Conservation (phyloP, 768 basidiomycete genomes). For the Kwoniella newhampshirensis region DNA sequence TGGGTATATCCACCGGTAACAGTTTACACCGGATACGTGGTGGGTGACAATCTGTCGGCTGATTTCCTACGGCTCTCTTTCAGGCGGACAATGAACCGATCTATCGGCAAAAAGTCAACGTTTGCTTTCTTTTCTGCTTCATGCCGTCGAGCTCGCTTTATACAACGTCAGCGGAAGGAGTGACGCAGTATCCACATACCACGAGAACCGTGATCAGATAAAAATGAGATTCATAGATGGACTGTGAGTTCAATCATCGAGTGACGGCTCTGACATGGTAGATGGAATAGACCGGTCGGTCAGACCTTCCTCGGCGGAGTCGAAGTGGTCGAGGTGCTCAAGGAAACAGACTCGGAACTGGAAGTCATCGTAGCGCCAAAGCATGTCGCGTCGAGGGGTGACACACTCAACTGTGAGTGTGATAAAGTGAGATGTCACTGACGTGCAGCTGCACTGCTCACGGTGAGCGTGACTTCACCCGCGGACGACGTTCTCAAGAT, state of each 20-base stretch:
- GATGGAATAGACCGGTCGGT: conserved; percentile 55
- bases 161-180: too few relatives aligned
- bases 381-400: conserved; percentile 43
- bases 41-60: too few relatives aligned
- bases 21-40: too few relatives aligned
- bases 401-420: conserved; percentile 54
- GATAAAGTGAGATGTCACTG: background rate
- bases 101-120: too few relatives aligned
- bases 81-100: too few relatives aligned
- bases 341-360: conserved; percentile 57
- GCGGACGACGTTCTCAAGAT: conserved; percentile 51
- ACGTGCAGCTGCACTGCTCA: conserved; percentile 56
- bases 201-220: too few relatives aligned
- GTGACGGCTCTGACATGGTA: background rate
- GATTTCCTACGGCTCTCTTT: too few relatives aligned
- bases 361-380: conserved; percentile 61
- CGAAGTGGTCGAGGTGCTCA: conserved; percentile 60
- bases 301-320: conserved; percentile 65
- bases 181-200: too few relatives aligned
- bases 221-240: conserved; percentile 73
- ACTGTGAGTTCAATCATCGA: conserved; percentile 63
- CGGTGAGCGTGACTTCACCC: conserved; percentile 53
- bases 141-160: too few relatives aligned
- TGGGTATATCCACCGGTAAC: too few relatives aligned
- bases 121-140: too few relatives aligned